Evolutionary conservation across 2,329 filamentous ascomycete genomes (phyloP), one percentile per base, ranked within the genome.

Genomic region (Nothophaeocryptopus gaeumannii): DNA sequence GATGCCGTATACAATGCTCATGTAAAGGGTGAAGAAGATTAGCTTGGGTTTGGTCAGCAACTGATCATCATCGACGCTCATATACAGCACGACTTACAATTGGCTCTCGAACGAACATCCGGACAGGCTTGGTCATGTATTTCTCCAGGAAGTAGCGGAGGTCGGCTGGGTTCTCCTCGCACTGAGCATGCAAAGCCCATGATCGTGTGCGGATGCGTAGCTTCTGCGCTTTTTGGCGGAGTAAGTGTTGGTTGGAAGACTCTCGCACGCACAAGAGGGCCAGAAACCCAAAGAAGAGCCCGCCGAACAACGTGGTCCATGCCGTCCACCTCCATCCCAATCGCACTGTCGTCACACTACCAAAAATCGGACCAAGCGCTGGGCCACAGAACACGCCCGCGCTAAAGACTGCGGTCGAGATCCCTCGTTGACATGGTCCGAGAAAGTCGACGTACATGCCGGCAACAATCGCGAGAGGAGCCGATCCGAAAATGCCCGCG

Each of bases 1-100:
- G 32, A 85, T 82, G 0, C 82, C 83, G 56, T 84, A 85, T 62
- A 78, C 78, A 64, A 88, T 87, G 43, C 77, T 80, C 2, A 83
- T 81, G 61, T 88, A 88, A 0, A 88, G 59, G 0, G 84, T 80
- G 10, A 88, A 74, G 5, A 86, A 75, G 62, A 87, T 82, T 67
- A 83, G 86, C 53, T 74, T n/a, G 75, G 1, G 70, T 72, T 29
- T 58, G 58, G 4, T 64, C 50, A 64, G 53, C 8, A 39, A 39
- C 40, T n/a, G n/a, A n/a, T n/a, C n/a, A n/a, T n/a, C n/a, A n/a
- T n/a, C n/a, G n/a, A n/a, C n/a, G n/a, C n/a, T n/a, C n/a, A n/a
- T n/a, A 61, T 37, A 13, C 58, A 39, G n/a, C 57, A 13, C 56
- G 20, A 35, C 52, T 54, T 13, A 62, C 42, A 49, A 89, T 88